These are phyloP conservation scores for Xylariaceae sp. DNA, from an alignment of 2,329 filamentous ascomycete genomes.

Conservation along the genomic window DNA sequence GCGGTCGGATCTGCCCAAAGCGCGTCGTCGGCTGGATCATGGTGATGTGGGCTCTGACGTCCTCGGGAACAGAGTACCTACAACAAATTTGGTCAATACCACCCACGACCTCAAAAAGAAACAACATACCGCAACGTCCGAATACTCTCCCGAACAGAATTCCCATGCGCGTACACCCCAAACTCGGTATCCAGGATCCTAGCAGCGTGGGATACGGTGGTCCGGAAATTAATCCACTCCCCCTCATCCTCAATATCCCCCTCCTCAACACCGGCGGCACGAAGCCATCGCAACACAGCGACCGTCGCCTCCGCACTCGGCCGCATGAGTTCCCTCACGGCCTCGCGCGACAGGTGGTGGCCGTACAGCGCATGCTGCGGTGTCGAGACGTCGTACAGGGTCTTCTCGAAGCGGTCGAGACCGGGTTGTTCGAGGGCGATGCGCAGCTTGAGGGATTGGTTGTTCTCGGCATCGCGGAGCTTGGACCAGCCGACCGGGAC, in stretches of 20 bases:
- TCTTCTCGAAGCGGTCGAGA: slow-evolving; percentile 49
- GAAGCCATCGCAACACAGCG: slow-evolving; percentile 52
- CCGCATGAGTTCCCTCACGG: slow-evolving; percentile 38
- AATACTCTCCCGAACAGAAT: slow-evolving; percentile 40
- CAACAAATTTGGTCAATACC: neutral
- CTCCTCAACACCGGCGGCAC: slow-evolving; percentile 45
- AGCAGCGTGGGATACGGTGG: slow-evolving; percentile 43
- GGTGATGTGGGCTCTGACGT: slow-evolving; percentile 50
- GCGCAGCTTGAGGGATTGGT: slow-evolving; percentile 42
- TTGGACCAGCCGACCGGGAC: slow-evolving; percentile 38
- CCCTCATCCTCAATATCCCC: slow-evolving; percentile 41
- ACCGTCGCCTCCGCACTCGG: slow-evolving; percentile 38
- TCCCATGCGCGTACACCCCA: slow-evolving; percentile 47
- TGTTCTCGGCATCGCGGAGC: slow-evolving; percentile 32
- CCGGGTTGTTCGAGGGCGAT: slow-evolving; percentile 47
- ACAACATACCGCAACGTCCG: slow-evolving; percentile 37
- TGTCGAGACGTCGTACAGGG: slow-evolving; percentile 56
- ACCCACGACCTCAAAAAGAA: slow-evolving; percentile 6
- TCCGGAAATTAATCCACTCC: slow-evolving; percentile 55
- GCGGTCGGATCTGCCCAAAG: slow-evolving; percentile 48
- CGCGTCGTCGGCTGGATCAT: slow-evolving; percentile 62
- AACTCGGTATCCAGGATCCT: slow-evolving; percentile 54
- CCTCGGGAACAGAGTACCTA: slow-evolving; percentile 56
- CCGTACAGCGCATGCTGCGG: slow-evolving; percentile 56
- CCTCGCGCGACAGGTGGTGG: slow-evolving; percentile 55